Percentiles rank a stretch among this genome's conserved stretches.
Conservation (phyloP, 2,329 filamentous ascomycete genomes). For the Sarocladiaceae sp. region DNA sequence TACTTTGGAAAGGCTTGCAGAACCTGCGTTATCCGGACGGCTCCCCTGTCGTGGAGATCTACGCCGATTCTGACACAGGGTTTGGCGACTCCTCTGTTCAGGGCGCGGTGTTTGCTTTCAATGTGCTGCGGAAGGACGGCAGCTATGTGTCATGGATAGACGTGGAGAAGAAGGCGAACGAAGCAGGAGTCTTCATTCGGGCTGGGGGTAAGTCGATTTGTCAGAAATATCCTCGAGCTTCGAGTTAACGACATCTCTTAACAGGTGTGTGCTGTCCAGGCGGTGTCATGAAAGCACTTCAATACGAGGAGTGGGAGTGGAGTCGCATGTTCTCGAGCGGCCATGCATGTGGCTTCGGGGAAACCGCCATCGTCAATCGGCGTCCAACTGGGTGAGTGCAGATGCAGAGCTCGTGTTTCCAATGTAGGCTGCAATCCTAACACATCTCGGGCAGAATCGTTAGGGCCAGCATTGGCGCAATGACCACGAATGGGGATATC, state of each 20-base stretch:
- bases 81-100: conserved; percentile 50
- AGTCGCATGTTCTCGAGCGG: conserved; percentile 50
- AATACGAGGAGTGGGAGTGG: conserved; percentile 51
- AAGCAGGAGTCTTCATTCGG: conserved; percentile 53
- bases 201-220: conserved; percentile 38
- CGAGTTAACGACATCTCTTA: not conserved
- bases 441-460: conserved; percentile 42
- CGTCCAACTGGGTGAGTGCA: conserved; percentile 46
- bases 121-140: conserved; percentile 49
- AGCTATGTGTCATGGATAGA: conserved; percentile 50
- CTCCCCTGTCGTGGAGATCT: conserved; percentile 45
- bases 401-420: not conserved
- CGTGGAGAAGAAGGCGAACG: conserved; percentile 55
- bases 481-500: conserved; percentile 54
- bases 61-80: conserved; percentile 40
- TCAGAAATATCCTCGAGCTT: too few relatives aligned
- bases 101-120: conserved; percentile 62
- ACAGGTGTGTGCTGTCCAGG: conserved; percentile 46
- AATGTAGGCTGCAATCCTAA: too few relatives aligned
- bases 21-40: conserved; percentile 51
- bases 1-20: conserved; percentile 43
- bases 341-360: conserved; percentile 52
- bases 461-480: conserved; percentile 56
- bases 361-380: conserved; percentile 47
- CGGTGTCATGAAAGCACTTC: conserved; percentile 40